Evolutionary conservation across 495 filamentous ascomycete species (phyloP).

Genomic region (Aspergillus coremiiformis): DNA sequence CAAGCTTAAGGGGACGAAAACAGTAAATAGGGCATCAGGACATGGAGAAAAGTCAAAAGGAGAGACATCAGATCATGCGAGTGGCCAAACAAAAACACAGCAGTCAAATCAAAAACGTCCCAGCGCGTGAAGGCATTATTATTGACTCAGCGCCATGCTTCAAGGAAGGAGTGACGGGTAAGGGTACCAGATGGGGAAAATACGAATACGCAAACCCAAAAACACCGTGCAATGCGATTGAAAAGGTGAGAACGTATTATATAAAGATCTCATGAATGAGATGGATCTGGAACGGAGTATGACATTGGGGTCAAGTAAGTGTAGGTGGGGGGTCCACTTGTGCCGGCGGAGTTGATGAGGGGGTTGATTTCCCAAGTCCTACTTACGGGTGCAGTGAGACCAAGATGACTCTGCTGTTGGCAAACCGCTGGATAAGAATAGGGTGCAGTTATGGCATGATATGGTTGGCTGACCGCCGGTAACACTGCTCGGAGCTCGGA

Average conservation of each 20-base stretch:
- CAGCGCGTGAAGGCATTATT: slow-evolving; percentile 12
- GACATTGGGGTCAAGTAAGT: slow-evolving; percentile 30
- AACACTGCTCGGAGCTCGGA: slow-evolving; percentile 29
- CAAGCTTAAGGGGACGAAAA: slow-evolving; percentile 21
- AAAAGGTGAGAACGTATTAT: background rate
- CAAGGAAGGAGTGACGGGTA: slow-evolving; percentile 37
- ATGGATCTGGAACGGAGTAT: slow-evolving; percentile 27
- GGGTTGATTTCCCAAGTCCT: slow-evolving; percentile 34
- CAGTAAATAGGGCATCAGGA: slow-evolving; percentile 35
- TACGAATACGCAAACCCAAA: slow-evolving; percentile 7
- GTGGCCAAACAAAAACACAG: slow-evolving; percentile 11
- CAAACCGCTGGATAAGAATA: slow-evolving; percentile 34
- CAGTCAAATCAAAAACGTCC: slow-evolving; percentile 7
- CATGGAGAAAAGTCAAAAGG: slow-evolving; percentile 28
- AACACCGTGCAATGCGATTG: slow-evolving; percentile 14
- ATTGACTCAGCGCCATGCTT: slow-evolving; percentile 27
- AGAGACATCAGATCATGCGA: slow-evolving; percentile 38
- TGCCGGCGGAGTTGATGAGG: slow-evolving; percentile 12
- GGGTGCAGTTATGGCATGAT: slow-evolving; percentile 20
- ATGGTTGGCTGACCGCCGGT: slow-evolving; percentile 27
- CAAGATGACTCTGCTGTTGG: slow-evolving; percentile 25
- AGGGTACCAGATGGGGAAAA: slow-evolving; percentile 12
- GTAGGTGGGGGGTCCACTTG: slow-evolving; percentile 23
- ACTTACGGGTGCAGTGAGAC: slow-evolving; percentile 18
- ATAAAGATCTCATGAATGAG: slow-evolving; percentile 13